Conservation (phyloP, 2,329 filamentous ascomycete species). For the Neopestalotiopsis sp. region DNA sequence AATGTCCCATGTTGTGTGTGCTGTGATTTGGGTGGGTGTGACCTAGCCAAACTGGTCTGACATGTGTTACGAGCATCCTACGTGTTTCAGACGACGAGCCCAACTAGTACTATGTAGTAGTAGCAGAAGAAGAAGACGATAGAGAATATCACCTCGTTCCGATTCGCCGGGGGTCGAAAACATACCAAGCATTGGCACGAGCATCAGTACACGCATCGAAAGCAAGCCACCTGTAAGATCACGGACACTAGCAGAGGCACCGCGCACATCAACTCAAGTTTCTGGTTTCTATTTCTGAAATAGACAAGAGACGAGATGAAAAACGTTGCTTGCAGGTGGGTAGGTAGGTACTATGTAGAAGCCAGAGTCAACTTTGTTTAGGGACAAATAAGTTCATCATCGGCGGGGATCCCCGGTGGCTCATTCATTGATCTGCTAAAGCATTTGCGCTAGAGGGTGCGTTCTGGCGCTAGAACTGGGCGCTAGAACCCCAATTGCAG, state of each 20-base stretch:
- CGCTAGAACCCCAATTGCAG: too few relatives aligned
- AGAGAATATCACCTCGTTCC: not conserved
- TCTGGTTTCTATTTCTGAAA: not conserved
- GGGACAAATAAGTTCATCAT: not conserved
- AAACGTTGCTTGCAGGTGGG: not conserved
- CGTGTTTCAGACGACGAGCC: not conserved
- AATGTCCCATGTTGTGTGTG: not conserved
- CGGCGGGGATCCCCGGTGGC: too few relatives aligned
- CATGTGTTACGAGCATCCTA: not conserved
- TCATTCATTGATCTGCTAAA: too few relatives aligned
- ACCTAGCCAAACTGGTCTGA: not conserved
- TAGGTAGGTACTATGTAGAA: not conserved
- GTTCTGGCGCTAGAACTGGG: too few relatives aligned
- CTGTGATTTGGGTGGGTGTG: not conserved
- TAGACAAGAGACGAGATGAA: not conserved
- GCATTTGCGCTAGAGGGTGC: too few relatives aligned
- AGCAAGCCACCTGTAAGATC: not conserved
- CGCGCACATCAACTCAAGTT: not conserved
- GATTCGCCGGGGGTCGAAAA: not conserved
- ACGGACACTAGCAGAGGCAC: not conserved
- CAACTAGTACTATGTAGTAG: not conserved
- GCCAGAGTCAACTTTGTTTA: not conserved
- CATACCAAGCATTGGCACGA: not conserved
- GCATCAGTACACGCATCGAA: not conserved
- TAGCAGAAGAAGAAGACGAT: not conserved